Evolutionary conservation across 2,329 filamentous ascomycete genomes (phyloP).

Genomic region (Aspergillus sp.): DNA sequence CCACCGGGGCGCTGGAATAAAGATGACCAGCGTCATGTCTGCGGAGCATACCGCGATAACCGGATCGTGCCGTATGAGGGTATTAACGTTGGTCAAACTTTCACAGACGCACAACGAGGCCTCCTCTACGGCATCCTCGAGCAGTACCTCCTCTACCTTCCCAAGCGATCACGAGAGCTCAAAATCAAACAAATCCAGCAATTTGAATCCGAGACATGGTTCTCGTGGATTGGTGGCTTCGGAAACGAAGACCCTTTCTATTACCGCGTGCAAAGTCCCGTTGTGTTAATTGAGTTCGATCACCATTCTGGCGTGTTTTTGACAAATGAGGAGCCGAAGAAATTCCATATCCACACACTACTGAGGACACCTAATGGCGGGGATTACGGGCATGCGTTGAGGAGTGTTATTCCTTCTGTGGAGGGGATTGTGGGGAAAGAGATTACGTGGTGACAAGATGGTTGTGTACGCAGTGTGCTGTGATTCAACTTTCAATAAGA

Average conservation of each 20-base stretch:
- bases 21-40: slow-evolving; percentile 71
- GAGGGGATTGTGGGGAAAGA: slow-evolving; percentile 33
- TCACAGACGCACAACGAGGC: slow-evolving; percentile 41
- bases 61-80: slow-evolving; percentile 69
- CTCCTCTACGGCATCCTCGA: slow-evolving; percentile 54
- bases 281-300: slow-evolving; percentile 69
- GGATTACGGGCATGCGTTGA: slow-evolving; percentile 61
- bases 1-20: slow-evolving; percentile 62
- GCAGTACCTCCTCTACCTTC: slow-evolving; percentile 64
- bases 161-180: slow-evolving; percentile 46
- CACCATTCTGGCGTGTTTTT: slow-evolving; percentile 74
- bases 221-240: slow-evolving; percentile 67
- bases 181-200: slow-evolving; percentile 50
- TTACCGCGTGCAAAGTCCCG: slow-evolving; percentile 69
- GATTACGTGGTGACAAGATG: slow-evolving; percentile 23
- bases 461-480: not conserved
- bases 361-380: slow-evolving; percentile 66
- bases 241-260: slow-evolving; percentile 66
- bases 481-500: not conserved
- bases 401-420: slow-evolving; percentile 28
- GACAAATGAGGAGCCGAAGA: slow-evolving; percentile 63
- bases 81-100: slow-evolving; percentile 43
- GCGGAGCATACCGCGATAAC: slow-evolving; percentile 73
- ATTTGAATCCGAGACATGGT: slow-evolving; percentile 65
- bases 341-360: slow-evolving; percentile 73